Percentiles rank a stretch among this genome's conserved stretches.
Evolutionary conservation across 129 eudicot genomes (phyloP).

Genomic region (Kitagawia praeruptora): DNA sequence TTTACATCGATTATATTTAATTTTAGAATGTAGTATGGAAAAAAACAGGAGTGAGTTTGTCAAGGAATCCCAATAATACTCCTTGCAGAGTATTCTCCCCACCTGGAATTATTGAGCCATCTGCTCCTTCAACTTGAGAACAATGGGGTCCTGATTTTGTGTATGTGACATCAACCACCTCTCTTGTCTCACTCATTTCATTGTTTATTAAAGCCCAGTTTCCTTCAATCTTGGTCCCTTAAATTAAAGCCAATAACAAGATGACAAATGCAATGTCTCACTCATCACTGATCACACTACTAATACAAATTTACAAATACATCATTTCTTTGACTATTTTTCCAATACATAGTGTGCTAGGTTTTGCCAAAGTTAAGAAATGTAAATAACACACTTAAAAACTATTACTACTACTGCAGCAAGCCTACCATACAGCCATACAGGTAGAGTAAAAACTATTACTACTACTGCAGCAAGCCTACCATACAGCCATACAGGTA

Average conservation of each 20-base stretch:
- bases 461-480: not conserved
- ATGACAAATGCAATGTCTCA: constrained; percentile 1
- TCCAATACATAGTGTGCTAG: not conserved
- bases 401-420: not conserved
- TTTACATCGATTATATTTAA: not conserved
- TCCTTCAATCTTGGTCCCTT: not conserved
- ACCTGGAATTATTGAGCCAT: not conserved
- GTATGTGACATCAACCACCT: not conserved
- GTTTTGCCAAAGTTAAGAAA: not conserved
- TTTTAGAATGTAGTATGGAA: not conserved
- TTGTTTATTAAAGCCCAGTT: not conserved
- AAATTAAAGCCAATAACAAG: not conserved
- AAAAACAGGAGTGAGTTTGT: not conserved
- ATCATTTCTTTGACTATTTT: not conserved
- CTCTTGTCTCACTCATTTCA: constrained; percentile 1
- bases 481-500: too few species aligned
- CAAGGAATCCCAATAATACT: not conserved
- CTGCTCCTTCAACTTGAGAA: not conserved
- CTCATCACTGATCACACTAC: not conserved
- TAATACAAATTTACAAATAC: not conserved
- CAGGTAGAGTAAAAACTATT: not conserved
- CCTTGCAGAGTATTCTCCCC: not conserved
- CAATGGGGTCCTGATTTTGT: not conserved
- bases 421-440: constrained; percentile 7
- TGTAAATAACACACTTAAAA: not conserved